Evolutionary conservation across 371 early-diverging fungal genomes (phyloP), one percentile per base, ranked within the genome.

Genomic region (Blakeslea trispora): DNA sequence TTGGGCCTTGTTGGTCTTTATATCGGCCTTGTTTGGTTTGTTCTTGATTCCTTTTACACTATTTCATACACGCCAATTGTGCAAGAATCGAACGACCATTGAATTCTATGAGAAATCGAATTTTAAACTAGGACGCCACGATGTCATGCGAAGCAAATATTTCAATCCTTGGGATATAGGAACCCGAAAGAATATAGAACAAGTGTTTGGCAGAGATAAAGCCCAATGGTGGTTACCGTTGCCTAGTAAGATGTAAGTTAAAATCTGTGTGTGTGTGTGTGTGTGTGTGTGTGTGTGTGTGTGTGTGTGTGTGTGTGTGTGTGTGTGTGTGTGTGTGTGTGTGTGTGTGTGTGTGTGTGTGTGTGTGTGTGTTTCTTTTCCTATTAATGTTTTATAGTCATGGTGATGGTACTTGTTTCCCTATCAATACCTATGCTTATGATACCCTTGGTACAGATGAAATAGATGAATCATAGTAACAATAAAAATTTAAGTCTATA

Each of bases 141-240:
- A 75, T 58, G 56, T 79, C 5, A 70, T 75, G 64, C 61, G 74
- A 14, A 75, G 64, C 42, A 68, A 65, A 54, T 72, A 79, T 13
- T 77, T 81, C 17, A 87, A 89, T 61, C 77, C 86, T 18, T 89
- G 81, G 75, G 81, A 87, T 64, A 32, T 86, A 35, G 87, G 87
- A 4, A 60, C 59, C 19, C 59, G 69, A 41, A 59, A 71, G 48
- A 89, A 89, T 57, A 68, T 81, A 35, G 61, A 65, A 10, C 78
- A 84, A 57, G 84, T 89, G 15, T 63, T 89, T 51, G 89, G 87
- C 9, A 32, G 45, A 22, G 71, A 71, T 11, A 37, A 7, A 11
- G 11, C 2, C 23, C 58, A 68, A 57, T 53, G 65, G 51, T 61
- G 66, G 21, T 89, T 87, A 86, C 71, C 91, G 43, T 39, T 86